These are phyloP conservation scores for Botrytis fragariae DNA, from an alignment of 2,329 filamentous ascomycete species.

Conservation along the genomic window DNA sequence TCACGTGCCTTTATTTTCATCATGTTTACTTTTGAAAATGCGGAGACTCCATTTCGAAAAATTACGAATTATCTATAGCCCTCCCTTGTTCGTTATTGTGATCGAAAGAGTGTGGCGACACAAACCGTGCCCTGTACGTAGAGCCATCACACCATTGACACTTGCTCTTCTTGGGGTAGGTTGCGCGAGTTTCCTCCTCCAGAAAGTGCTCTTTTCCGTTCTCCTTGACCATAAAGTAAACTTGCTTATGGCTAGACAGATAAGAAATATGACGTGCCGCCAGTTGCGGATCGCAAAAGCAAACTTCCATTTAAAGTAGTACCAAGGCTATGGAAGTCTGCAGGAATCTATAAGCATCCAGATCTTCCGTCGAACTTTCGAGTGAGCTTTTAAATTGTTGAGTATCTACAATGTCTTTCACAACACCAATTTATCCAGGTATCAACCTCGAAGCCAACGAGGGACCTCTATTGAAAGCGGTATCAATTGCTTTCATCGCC, in stretches of 20 bases:
- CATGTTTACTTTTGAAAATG: constrained; percentile 11
- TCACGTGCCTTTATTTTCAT: neutral
- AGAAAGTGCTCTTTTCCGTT: neutral
- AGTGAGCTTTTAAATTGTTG: neutral
- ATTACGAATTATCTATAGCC: neutral
- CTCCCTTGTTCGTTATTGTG: neutral
- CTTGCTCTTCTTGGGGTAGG: neutral
- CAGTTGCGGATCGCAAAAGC: neutral
- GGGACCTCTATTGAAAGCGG: neutral
- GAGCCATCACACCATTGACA: neutral
- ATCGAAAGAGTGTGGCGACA: neutral
- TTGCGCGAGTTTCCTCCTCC: neutral
- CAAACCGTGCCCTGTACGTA: neutral
- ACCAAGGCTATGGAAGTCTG: neutral
- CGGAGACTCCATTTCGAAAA: neutral
- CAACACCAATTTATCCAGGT: constrained; percentile 7
- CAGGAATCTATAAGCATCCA: constrained; percentile 1
- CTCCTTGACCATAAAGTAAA: neutral
- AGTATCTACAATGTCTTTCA: neutral
- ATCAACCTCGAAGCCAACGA: constrained; percentile 5
- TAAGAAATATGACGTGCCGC: neutral
- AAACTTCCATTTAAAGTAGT: neutral
- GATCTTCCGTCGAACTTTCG: neutral
- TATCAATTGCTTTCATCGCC: neutral
- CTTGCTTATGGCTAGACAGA: neutral